Evolutionary conservation across 2,329 filamentous ascomycete species (phyloP), one percentile per base, ranked within the genome.

Genomic region (Trichoderma atroviride): DNA sequence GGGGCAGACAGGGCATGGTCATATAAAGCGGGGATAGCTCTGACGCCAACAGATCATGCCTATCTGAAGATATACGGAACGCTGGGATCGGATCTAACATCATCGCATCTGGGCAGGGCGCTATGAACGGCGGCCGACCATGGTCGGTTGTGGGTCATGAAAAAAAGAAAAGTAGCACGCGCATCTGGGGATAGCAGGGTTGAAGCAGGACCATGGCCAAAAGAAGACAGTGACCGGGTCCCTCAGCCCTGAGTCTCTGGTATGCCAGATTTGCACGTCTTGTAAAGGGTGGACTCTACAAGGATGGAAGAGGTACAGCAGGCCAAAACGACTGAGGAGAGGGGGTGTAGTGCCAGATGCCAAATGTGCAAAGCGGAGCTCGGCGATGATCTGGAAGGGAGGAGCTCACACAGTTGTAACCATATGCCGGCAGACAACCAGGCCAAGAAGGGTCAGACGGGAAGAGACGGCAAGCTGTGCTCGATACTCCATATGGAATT

Each of bases 181-280:
- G 63, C 70, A 73, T 73, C 68, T 69, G 59, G 67, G 68, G 59
- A 70, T 59, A 59, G 43, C 61, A 69, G 69, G 70, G 72, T 31
- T 61, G 55, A 61, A 56, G 69, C 24, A 65, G 33, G 68, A 24
- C 53, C 62, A 67, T 56, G 60, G 29, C 61, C 31, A 24, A 68
- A 59, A 35, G 16, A 13, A 11, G 58, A 69, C 31, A 63, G 53
- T 22, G 31, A 35, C 31, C 29, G 40, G 27, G 35, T 29, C 65
- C 16, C 53, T 50, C 40, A 19, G 29, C 63, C 64, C 59, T 69
- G 58, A 59, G 59, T 66, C 69, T 69, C 70, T 73, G 59, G 72
- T 70, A 71, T 72, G 69, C 71, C 70, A 73, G 69, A 72, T 71
- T 72, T 56, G 53, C 69, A 63, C 59, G 66, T 72, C 37, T 40